These are phyloP conservation scores for Tricholoma saponaceum DNA, from an alignment of 768 basidiomycete species.

Conservation along the genomic window DNA sequence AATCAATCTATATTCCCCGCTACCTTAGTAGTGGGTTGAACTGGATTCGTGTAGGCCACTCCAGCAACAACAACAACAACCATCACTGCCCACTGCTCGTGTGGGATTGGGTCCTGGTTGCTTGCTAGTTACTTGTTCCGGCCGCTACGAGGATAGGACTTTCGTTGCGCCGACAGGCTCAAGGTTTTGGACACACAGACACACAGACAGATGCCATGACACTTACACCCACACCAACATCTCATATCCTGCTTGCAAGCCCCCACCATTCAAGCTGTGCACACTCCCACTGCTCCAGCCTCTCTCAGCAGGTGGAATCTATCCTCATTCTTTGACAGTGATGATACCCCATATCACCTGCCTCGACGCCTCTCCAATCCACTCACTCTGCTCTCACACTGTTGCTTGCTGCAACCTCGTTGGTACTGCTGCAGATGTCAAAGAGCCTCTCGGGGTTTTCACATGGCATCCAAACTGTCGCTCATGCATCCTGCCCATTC, in stretches of 20 bases:
- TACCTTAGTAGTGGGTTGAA: no score
- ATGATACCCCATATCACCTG: background rate
- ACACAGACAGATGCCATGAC: background rate
- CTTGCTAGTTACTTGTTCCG: conserved; percentile 6
- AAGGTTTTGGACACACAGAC: no score
- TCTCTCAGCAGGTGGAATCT: conserved; percentile 2
- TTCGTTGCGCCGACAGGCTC: no score
- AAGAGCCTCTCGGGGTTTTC: background rate
- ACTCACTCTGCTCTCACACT: conserved; percentile 3
- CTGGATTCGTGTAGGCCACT: no score
- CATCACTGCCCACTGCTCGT: background rate
- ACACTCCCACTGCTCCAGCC: background rate
- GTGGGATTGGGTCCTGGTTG: conserved; percentile 2
- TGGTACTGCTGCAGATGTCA: conserved; percentile 1
- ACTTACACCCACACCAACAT: conserved; percentile 1
- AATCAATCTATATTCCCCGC: no score
- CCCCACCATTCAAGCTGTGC: background rate
- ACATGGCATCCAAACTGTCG: no score
- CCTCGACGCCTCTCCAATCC: background rate
- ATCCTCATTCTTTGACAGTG: background rate
- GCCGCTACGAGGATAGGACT: conserved; percentile 6
- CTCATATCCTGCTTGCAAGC: background rate
- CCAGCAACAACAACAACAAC: conserved; percentile 6
- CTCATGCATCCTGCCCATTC: no score
- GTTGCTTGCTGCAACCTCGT: background rate